phyloP scores from a whole-genome alignment of 495 filamentous ascomycete species.

The Aspergillus indologenus region DNA sequence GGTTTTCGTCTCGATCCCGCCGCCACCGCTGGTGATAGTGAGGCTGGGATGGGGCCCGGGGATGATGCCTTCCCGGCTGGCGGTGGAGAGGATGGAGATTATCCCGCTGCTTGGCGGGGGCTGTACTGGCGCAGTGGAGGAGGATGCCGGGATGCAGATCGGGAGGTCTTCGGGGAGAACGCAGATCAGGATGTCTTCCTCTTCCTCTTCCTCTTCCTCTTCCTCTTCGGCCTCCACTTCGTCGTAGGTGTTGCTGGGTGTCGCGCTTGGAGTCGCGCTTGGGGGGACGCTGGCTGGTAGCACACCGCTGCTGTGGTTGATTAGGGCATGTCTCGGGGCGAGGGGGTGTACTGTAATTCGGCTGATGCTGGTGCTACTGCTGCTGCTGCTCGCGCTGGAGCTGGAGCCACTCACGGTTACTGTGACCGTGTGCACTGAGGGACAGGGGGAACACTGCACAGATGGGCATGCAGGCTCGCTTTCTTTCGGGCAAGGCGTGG shows the following conservation, averaged over 20 bases:
- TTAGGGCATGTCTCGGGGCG: neutral
- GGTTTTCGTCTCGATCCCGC: no score
- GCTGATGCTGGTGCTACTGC: neutral
- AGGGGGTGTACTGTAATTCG: no score
- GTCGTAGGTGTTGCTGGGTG: neutral
- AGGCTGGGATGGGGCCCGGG: no score
- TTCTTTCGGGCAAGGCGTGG: neutral
- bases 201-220: neutral
- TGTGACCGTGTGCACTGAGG: constrained; percentile 7
- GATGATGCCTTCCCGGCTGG: neutral
- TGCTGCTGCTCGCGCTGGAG: neutral
- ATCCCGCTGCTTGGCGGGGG: neutral
- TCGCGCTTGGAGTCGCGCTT: neutral
- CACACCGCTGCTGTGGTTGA: neutral
- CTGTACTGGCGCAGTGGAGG: neutral
- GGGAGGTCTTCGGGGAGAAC: neutral
- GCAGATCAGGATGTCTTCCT: neutral
- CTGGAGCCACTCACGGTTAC: constrained; percentile 1
- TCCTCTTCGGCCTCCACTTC: neutral
- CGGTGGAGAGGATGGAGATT: neutral
- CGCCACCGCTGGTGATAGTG: no score
- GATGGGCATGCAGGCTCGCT: constrained; percentile 1
- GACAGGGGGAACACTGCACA: neutral
- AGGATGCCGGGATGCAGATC: neutral
- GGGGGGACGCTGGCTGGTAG: neutral